A percentile compares a stretch with the other conserved stretches of the same genome.
Conservation (phyloP, 345 rosid species). For the Erysimum cheiranthoides region DNA sequence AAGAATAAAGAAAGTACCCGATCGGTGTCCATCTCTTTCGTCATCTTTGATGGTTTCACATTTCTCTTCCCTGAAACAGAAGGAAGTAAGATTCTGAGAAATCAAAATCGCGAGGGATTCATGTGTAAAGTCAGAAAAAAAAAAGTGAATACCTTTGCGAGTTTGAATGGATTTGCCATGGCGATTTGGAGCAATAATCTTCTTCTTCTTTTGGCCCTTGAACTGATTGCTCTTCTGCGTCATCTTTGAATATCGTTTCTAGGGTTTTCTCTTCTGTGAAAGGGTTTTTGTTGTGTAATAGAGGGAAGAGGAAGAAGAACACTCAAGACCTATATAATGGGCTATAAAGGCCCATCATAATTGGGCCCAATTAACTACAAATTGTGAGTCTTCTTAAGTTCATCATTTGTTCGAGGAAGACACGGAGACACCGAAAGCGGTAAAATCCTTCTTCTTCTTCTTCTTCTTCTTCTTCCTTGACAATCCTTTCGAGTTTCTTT, state of each 20-base stretch:
- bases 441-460: conserved; percentile 20
- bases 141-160: conserved; percentile 65
- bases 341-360: neutral
- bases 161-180: conserved; percentile 66
- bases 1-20: conserved; percentile 50
- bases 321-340: neutral
- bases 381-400: neutral
- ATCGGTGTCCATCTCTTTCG: conserved; percentile 73
- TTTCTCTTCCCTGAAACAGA: conserved; percentile 63
- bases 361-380: neutral
- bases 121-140: neutral
- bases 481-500: neutral
- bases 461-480: conserved; percentile 15
- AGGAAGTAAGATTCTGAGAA: neutral
- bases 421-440: conserved; percentile 30
- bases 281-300: conserved; percentile 25
- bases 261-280: conserved; percentile 25
- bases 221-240: conserved; percentile 82
- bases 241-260: conserved; percentile 54
- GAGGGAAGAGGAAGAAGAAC: neutral
- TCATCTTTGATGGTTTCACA: conserved; percentile 73
- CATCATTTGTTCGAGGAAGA: conserved; percentile 1
- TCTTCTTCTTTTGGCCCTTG: conserved; percentile 87
- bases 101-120: neutral
- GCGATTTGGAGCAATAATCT: conserved; percentile 72